Base-by-base conservation (phyloP, 192 early-diverging fungal genomes). In the Gigaspora rosea region DNA sequence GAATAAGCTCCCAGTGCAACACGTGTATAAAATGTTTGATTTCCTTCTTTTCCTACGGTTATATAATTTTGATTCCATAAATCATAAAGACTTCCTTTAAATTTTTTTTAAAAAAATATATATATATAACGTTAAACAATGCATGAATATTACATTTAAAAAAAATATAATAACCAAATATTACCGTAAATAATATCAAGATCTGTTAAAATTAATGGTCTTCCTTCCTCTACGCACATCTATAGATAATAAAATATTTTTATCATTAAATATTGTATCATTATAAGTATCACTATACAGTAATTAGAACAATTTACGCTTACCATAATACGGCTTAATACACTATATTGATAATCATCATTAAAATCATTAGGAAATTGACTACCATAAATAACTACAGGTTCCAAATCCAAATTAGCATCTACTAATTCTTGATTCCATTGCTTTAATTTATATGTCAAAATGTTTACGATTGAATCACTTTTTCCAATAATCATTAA, bases 41-140 rank as follows among this genome's bases (percentile, higher is more conserved):
- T 59, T 18, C 48, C 75, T 27, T 67, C 16, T 36, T 36, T 68
- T 12, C 66, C 49, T 15, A 50, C 3, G 1, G 27, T 27, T 20
- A 71, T 72, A 20, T 77, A 77, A 69, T 77, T 77, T 12, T 54
- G 75, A 77, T 77, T 72, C 75, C 75, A 77, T 59, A 77, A 51
- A 33, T 77, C 75, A 32, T 77, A 77, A 35, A 77, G 67, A 59
- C 22, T 74, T 13, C 75, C 75, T 77, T 36, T 67, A n/a, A 33
- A 65, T 1, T 20, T 48, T 35, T 20, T 56, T 18, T 41, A 32
- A 33, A n/a, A 12, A 20, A 3, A 36, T 16, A 15, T 27, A n/a
- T 36, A 18, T 16, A 18, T 11, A 16, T 3, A 9, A 16, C 2
- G 41, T 41, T 41, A 41, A 41, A 41, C 3, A 41, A 1, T 7